Evolutionary conservation across 495 filamentous ascomycete species (phyloP).

Genomic region (Pyrenula massariospora): DNA sequence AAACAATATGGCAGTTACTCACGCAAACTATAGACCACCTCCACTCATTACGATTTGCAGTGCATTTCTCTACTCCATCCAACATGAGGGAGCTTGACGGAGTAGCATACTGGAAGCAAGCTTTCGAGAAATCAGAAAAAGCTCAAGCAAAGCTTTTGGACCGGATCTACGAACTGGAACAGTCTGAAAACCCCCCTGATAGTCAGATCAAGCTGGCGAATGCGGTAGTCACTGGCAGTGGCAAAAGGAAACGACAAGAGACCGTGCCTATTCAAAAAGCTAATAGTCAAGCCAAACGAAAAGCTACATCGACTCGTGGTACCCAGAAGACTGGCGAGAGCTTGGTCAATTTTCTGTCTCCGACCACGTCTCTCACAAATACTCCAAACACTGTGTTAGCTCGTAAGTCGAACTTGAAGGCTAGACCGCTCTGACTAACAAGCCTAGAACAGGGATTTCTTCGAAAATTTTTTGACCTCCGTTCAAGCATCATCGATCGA

Average conservation of each 20-base stretch:
- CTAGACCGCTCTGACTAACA: background rate
- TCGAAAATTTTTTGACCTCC: background rate
- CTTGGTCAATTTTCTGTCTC: too few relatives aligned
- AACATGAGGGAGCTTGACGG: conserved; percentile 30
- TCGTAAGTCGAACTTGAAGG: too few relatives aligned
- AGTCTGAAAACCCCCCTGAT: conserved; percentile 16
- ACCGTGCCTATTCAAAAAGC: conserved; percentile 2
- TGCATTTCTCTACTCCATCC: background rate
- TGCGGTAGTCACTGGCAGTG: conserved; percentile 1
- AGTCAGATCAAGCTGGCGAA: conserved; percentile 9
- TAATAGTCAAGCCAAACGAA: conserved; percentile 4
- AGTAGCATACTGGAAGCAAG: conserved; percentile 35
- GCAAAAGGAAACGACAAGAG: background rate
- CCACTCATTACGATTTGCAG: background rate
- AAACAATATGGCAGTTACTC: background rate
- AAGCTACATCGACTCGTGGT: conserved; percentile 2
- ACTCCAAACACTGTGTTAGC: too few relatives aligned
- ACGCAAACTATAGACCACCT: background rate
- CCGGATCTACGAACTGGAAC: conserved; percentile 28
- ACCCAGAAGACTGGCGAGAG: conserved; percentile 5
- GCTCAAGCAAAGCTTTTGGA: conserved; percentile 32
- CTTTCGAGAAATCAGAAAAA: conserved; percentile 30
- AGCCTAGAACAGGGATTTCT: background rate
- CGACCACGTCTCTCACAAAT: too few relatives aligned
- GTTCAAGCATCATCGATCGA: background rate